Base-by-base conservation (phyloP, 176 grass and related monocot species). In the Raddia distichophylla region DNA sequence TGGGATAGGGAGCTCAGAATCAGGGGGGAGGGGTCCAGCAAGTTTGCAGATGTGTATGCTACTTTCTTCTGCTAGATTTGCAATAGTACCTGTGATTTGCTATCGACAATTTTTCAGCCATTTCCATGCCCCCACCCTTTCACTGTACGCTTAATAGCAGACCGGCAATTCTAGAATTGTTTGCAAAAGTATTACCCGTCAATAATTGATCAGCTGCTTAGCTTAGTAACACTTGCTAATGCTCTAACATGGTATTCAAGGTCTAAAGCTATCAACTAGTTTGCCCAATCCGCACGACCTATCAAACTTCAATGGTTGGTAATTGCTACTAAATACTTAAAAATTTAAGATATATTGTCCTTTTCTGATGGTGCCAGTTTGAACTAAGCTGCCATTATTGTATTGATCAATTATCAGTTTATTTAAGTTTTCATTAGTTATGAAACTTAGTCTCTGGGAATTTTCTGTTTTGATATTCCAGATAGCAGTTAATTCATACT, bases 1-100 rank as follows among this genome's bases (percentile, higher is more conserved):
- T 97, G 92, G 95, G 73, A 97, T 57, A 91, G 95, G 54, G 86
- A 94, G 64, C 84, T 97, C 70, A 88, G 92, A 88, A 85, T 97
- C 75, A 86, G 95, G 14, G 90, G 88, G 19, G 53, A 91, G 74
- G 95, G 90, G 34, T 88, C 83, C 73, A 86, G 64, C 73, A 93
- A 80, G 50, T 97, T 97, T 71, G 95, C 92, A 52, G 95, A 97
- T 85, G 92, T 97, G 92, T 94, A 91, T 74, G 86, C 34, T 60
- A 76, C 84, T 75, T 62, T 33, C 43, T 71, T 61, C 81, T 76
- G 40, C 16, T 84, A 40, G 43, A 80, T 49, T 89, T 61, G 57
- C 61, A 69, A 35, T 84, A 69, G 45, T 42, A 52, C 46, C 50
- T 75, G 45, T 75, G 19, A 14, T 75, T 40, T 64, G 1, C 18